These are phyloP conservation scores for Botrytis medusae DNA, from an alignment of 2,329 filamentous ascomycete species.

Conservation along the genomic window DNA sequence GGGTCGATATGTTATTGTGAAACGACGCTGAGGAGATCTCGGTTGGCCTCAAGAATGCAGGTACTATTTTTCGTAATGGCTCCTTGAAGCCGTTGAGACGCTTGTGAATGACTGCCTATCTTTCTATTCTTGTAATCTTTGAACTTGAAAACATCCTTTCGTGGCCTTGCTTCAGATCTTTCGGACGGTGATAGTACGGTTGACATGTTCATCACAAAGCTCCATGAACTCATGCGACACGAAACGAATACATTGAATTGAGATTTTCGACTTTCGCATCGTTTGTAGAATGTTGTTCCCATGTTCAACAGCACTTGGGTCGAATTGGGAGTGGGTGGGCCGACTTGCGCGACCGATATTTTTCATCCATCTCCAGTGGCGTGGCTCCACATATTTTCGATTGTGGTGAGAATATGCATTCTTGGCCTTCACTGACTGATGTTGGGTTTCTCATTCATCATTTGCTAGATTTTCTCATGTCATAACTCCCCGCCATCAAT, in stretches of 20 bases:
- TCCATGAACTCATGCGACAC: conserved; percentile 25
- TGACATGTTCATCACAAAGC: conserved; percentile 31
- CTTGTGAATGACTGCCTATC: background rate
- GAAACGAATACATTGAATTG: background rate
- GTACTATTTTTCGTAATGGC: conserved; percentile 4
- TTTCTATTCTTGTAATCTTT: background rate
- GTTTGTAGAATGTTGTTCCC: conserved; percentile 1
- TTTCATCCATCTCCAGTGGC: background rate
- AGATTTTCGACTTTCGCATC: background rate
- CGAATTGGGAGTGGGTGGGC: background rate
- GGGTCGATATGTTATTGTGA: conserved; percentile 27
- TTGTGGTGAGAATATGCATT: background rate
- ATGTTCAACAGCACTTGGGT: conserved; percentile 9
- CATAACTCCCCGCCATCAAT: conserved; percentile 1
- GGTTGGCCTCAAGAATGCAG: conserved; percentile 30
- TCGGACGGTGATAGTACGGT: conserved; percentile 9
- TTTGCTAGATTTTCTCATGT: background rate
- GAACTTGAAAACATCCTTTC: conserved; percentile 1
- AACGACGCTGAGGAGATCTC: conserved; percentile 34
- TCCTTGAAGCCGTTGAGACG: background rate
- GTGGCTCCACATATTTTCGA: background rate
- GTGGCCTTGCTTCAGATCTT: conserved; percentile 12
- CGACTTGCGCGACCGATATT: background rate
- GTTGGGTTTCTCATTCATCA: background rate
- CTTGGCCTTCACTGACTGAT: background rate